Conservation (phyloP, 2,329 filamentous ascomycete species). For the Pyrenophora seminiperda region DNA sequence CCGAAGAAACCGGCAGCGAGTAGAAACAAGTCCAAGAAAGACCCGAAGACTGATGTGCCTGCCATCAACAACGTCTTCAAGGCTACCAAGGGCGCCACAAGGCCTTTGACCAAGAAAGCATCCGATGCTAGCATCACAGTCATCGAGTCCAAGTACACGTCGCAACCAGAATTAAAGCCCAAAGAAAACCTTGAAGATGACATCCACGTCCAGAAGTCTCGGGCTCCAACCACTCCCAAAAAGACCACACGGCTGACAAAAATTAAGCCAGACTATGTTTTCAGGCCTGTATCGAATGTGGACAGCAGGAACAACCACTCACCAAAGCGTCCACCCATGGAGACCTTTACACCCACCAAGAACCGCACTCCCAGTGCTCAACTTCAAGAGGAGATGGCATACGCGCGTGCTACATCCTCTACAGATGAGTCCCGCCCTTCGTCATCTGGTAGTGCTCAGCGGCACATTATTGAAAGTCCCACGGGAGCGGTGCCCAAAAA, state of each 20-base stretch:
- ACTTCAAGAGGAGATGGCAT: constrained; percentile 28
- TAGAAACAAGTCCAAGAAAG: constrained; percentile 38
- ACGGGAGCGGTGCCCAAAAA: constrained; percentile 28
- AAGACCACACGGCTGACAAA: constrained; percentile 27
- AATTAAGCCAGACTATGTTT: constrained; percentile 29
- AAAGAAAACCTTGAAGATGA: constrained; percentile 22
- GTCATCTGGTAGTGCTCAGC: constrained; percentile 30
- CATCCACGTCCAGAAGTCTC: constrained; percentile 17
- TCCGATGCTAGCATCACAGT: constrained; percentile 7
- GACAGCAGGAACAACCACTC: constrained; percentile 43
- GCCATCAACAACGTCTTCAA: constrained; percentile 40
- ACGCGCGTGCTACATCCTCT: constrained; percentile 12
- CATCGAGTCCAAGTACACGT: constrained; percentile 15
- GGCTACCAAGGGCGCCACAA: constrained; percentile 32
- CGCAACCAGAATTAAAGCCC: constrained; percentile 11
- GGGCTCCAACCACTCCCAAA: constrained; percentile 27
- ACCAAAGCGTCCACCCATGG: constrained; percentile 35
- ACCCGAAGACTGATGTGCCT: constrained; percentile 27
- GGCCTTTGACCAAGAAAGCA: constrained; percentile 23
- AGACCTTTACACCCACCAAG: constrained; percentile 38
- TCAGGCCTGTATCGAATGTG: constrained; percentile 36
- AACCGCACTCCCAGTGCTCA: constrained; percentile 37
- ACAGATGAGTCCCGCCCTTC: constrained; percentile 34
- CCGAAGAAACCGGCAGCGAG: constrained; percentile 36
- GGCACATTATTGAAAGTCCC: constrained; percentile 30